Evolutionary conservation across 345 rosid species (phyloP), one percentile per base, ranked within the genome.

Genomic region (Cardiospermum halicacabum): DNA sequence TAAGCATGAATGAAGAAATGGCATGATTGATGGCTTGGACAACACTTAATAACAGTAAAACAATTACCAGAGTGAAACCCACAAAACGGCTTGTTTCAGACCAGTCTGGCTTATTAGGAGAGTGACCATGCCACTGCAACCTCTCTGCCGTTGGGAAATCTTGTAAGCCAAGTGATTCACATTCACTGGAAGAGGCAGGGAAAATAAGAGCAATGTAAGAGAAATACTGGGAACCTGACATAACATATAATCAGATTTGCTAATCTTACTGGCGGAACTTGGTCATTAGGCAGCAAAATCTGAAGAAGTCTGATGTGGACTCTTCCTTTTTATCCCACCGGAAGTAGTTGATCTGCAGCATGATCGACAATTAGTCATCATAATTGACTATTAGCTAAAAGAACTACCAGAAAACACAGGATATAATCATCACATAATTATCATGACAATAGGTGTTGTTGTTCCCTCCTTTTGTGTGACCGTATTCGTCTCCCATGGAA

Each of bases 401-500:
- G 12, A 61, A 65, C 16, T 34, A 53, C 62, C 34, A 45, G 64
- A 54, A 21, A 50, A n/a, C 25, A 43, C 26, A 47, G 40, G 62
- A 68, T 19, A 53, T 49, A 72, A 75, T 58, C 60, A 61, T 73
- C 66, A 93, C 98, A 84, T 82, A 72, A 77, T 93, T 90, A 78
- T 93, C 97, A 69, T 85, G 98, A 80, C 97, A 93, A 75, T 93
- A 93, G 1, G 96, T 84, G 64, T 90, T 93, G 84, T 88, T 93
- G 88, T 93, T 90, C 62, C 98, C 98, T 12, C 88, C 91, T 82
- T 93, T 93, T 5, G 97, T 88, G 74, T 90, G 98, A 37, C 98
- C 98, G 78, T 90, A 93, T 80, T 93, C 98, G 77, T 93, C 97
- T 43, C 98, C 98, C 98, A 86, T 90, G 74, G 79, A 77, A 63